Conservation (phyloP, 352 stramenopile species). For the Phytophthora vignae region DNA sequence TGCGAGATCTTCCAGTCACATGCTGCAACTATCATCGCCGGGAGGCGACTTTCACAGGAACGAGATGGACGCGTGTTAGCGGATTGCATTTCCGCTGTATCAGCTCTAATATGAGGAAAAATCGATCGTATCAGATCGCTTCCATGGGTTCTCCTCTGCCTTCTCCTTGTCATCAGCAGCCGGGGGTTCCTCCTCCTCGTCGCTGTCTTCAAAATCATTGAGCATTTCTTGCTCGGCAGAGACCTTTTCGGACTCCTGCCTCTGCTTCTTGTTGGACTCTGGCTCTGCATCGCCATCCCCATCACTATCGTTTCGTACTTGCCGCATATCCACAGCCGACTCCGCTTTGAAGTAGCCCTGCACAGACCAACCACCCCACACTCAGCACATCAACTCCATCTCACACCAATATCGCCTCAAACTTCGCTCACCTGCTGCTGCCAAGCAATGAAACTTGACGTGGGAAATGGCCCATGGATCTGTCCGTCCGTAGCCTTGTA, state of each 20-base stretch:
- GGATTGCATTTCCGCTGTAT: constrained; percentile 27
- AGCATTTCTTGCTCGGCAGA: constrained; percentile 83
- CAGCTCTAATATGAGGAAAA: constrained; percentile 66
- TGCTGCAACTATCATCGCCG: background rate
- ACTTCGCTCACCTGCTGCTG: constrained; percentile 61
- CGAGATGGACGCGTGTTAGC: constrained; percentile 7
- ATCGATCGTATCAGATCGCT: constrained; percentile 76
- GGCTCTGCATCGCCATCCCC: constrained; percentile 7
- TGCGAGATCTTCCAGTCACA: constrained; percentile 1
- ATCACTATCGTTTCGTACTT: constrained; percentile 24
- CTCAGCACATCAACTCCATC: background rate
- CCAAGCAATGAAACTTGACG: constrained; percentile 79
- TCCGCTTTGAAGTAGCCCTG: constrained; percentile 84
- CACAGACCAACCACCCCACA: constrained; percentile 7
- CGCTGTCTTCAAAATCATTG: constrained; percentile 89
- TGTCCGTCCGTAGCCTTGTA: constrained; percentile 77
- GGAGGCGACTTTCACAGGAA: constrained; percentile 9
- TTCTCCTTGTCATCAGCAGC: constrained; percentile 22
- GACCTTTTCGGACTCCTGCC: constrained; percentile 41
- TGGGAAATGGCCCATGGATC: constrained; percentile 81
- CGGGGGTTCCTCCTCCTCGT: constrained; percentile 54
- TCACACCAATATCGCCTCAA: background rate
- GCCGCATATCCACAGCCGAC: constrained; percentile 78
- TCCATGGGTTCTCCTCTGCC: constrained; percentile 50
- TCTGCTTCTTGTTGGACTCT: constrained; percentile 30